Percentiles rank a stretch among this genome's conserved stretches.
Conservation (phyloP, 352 stramenopile species). For the Peronosclerospora sorghi region DNA sequence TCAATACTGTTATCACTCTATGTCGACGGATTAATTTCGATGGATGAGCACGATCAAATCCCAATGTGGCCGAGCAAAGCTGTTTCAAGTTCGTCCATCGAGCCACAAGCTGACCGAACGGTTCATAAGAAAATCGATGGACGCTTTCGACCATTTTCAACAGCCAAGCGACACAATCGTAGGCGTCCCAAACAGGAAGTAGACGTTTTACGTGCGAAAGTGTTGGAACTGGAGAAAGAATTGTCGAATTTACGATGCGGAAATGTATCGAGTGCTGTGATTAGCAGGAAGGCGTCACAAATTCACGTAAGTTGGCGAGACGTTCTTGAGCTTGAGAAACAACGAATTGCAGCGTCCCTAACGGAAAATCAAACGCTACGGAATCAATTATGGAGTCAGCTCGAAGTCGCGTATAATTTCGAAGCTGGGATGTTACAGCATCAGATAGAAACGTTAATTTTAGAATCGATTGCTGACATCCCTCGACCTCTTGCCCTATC, state of each 20-base stretch:
- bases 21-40: no score
- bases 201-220: slow-evolving; percentile 17
- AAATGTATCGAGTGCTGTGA: no score
- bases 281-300: no score
- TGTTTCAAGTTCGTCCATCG: no score
- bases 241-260: slow-evolving; percentile 3
- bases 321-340: slow-evolving; percentile 9
- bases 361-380: slow-evolving; percentile 14
- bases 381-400: slow-evolving; percentile 12
- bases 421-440: slow-evolving; percentile 20
- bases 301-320: slow-evolving; percentile 19
- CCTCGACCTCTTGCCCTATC: no score
- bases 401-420: slow-evolving; percentile 13
- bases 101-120: no score
- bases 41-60: no score
- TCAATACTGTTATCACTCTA: no score
- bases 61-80: no score
- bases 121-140: slow-evolving; percentile 20
- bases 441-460: slow-evolving; percentile 4
- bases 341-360: slow-evolving; percentile 5
- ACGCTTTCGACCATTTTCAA: slow-evolving; percentile 9
- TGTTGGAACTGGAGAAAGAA: slow-evolving; percentile 15
- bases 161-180: slow-evolving; percentile 16
- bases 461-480: no score
- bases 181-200: slow-evolving; percentile 24